phyloP scores from a whole-genome alignment of 352 stramenopile genomes.

The Phytophthora europaea region DNA sequence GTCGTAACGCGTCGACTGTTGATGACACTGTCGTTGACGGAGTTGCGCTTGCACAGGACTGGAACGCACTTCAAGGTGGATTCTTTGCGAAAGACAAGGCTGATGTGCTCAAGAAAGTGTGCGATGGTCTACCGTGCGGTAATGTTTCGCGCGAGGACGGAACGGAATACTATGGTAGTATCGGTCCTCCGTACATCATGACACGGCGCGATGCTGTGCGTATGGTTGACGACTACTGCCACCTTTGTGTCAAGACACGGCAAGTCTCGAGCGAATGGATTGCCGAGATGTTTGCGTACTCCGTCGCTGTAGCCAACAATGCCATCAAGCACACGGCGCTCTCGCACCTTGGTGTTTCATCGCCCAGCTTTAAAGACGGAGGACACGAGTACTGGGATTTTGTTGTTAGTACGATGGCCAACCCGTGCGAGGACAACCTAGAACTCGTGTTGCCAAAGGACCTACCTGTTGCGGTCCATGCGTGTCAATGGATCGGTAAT shows the following conservation, averaged over 20 bases:
- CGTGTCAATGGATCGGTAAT: background rate
- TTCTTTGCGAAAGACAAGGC: background rate
- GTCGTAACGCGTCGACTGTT: background rate
- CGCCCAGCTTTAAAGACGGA: background rate
- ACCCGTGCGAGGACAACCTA: background rate
- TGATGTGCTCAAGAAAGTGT: background rate
- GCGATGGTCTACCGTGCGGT: background rate
- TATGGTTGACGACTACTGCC: background rate
- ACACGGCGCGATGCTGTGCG: background rate
- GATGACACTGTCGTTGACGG: background rate
- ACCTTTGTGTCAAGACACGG: background rate
- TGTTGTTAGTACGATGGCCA: background rate
- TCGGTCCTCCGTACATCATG: background rate
- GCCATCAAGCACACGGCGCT: background rate
- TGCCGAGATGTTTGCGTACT: background rate
- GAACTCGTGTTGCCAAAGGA: background rate
- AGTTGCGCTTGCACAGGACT: background rate
- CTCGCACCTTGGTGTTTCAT: background rate
- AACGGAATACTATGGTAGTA: background rate
- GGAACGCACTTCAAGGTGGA: background rate
- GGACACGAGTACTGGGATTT: conserved; percentile 1
- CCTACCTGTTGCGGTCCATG: background rate
- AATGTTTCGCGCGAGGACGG: background rate
- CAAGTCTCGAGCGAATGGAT: background rate
- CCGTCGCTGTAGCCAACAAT: background rate